Base-by-base conservation (phyloP, 2,329 filamentous ascomycete species). In the Fusarium odoratissimum region DNA sequence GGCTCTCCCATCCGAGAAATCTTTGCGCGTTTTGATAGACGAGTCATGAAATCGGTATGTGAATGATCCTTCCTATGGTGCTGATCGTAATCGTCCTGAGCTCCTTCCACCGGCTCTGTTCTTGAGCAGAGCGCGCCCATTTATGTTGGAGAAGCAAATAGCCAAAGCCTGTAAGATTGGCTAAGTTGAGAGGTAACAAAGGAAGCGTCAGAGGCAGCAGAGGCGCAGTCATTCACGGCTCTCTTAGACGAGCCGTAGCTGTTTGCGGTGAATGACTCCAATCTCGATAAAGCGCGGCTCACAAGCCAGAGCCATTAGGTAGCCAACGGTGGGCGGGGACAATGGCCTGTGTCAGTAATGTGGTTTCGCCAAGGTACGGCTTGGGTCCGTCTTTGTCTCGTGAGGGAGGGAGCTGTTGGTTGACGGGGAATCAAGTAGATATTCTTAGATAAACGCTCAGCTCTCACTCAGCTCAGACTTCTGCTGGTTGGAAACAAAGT, bases 81-180 rank as follows among this genome's bases (percentile, higher is more conserved):
- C 38, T 40, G 59, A 30, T 67, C 23, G 55, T 48, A 31, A 35
- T 66, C 49, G 45, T 71, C 44, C 35, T 67, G 60, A 25, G 51
- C 68, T 61, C 60, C 61, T 49, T 63, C 74, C n/a, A 49, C 68
- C 40, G 38, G 46, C 37, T 66, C 66, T n/a, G 76, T 69, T 46
- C 73, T 67, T 38, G 76, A 77, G 75, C 76, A 77, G 64, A 77
- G 72, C 38, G 68, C 74, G 71, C 76, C 76, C 76, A 77, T 77
- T 76, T 77, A 77, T 66, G 60, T 61, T 42, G 21, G 31, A 61
- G 33, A 44, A 40, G 33, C 35, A 17, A 44, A 52, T 25, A 12
- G 30, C 21, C 37, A 35, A 42, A 35, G n/a, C 28, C n/a, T 46
- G 38, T 25, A 33, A 45, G 44, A 40, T 38, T 63, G 19, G 41